phyloP scores from a whole-genome alignment of 805 yeast species.

The Kazachstania kunashirensis region DNA sequence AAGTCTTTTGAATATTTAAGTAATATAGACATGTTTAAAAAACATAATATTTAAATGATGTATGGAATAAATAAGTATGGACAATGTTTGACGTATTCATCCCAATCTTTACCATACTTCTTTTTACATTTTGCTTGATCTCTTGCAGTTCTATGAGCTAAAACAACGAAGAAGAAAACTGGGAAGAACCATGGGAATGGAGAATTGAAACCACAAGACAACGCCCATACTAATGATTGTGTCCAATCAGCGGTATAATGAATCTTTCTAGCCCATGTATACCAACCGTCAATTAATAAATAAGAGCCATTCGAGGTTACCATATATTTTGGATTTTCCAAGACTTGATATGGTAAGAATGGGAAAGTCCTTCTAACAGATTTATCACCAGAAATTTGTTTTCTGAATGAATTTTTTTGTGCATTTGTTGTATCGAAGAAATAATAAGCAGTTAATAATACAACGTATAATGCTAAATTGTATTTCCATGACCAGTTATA shows the following conservation, averaged over 20 bases:
- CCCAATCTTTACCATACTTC: constrained; percentile 95
- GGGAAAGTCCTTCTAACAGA: constrained; percentile 83
- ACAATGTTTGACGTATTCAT: constrained; percentile 70
- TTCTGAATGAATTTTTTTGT: constrained; percentile 89
- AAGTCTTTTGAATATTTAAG: too few species aligned
- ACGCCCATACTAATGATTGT: constrained; percentile 86
- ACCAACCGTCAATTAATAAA: constrained; percentile 90
- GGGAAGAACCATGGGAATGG: constrained; percentile 97
- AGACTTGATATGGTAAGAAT: constrained; percentile 72
- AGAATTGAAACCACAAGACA: constrained; percentile 77
- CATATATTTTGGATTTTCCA: constrained; percentile 78
- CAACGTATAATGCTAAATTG: constrained; percentile 45
- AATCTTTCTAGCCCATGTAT: constrained; percentile 81
- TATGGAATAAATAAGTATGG: constrained; percentile 90
- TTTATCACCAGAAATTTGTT: constrained; percentile 70
- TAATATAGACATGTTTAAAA: too few species aligned
- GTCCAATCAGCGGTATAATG: constrained; percentile 92
- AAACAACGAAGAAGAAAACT: constrained; percentile 73
- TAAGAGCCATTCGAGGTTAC: constrained; percentile 76
- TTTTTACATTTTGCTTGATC: constrained; percentile 74
- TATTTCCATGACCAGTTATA: constrained; percentile 63
- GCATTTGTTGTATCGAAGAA: constrained; percentile 92
- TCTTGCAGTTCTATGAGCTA: constrained; percentile 81
- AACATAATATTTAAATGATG: constrained; percentile 47
- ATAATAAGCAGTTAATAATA: constrained; percentile 66